Evolutionary conservation across 306 rosid genomes (phyloP), one percentile per base, ranked within the genome.

Genomic region (Pyrus pyrifolia): DNA sequence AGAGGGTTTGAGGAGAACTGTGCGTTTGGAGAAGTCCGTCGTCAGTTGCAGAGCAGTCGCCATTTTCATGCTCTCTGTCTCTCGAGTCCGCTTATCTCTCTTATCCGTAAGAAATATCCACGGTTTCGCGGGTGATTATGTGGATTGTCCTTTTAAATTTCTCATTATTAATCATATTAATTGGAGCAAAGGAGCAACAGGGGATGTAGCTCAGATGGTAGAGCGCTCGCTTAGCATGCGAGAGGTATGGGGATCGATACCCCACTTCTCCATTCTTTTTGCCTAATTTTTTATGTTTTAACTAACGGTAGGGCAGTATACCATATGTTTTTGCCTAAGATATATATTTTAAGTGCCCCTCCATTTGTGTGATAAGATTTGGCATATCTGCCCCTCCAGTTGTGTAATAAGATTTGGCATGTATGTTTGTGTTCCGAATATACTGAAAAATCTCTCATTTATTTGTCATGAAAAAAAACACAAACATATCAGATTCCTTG

Each of bases 181-280:
- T 0, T 15, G 4, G 2, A 49, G 53, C 21, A 1, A 15, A 5
- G 6, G 8, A 0, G 0, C 21, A 17, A 51, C 3, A 51, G 89
- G 93, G 97, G 96, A 89, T 89, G 93, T 91, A 91, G 96, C 92
- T 89, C 93, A 91, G 93, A 88, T 93, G 93, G 97, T 91, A 91
- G 96, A 91, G 97, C 89, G 93, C 93, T 91, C 87, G 96, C 96
- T 91, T 93, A 87, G 96, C 97, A 91, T 91, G 97, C 90, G 90
- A 91, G 91, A 93, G 93, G 93, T 81, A 86, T 85, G 84, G 92
- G 93, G 96, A 91, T 91, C 93, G 93, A 90, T 93, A 85, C 96
- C 96, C 97, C 86, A 91, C 98, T 83, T 91, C 96, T 91, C 90
- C 96, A 89, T 66, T 2, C 0, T 1, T 14, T 4, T 35, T 18